Base-by-base conservation (phyloP, 768 basidiomycete species). In the Kwoniella europaea region DNA sequence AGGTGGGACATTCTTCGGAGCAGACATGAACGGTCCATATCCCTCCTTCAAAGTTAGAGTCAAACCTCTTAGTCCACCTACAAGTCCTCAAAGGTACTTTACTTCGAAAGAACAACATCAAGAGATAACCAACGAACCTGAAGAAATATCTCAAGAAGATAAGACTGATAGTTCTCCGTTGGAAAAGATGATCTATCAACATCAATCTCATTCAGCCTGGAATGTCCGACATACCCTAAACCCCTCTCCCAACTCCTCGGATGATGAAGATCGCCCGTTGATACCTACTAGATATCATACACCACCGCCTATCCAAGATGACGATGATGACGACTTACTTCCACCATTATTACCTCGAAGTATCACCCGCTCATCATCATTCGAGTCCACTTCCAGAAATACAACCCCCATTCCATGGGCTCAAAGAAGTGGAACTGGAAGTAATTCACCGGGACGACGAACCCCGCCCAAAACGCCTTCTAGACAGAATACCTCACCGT, bases 351-450 rank as follows among this genome's bases (percentile, higher is more conserved):
- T 68, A 57, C 67, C 67, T 20, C 52, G 60, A 16, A 68, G 59
- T 20, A 54, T 68, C 10, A 67, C 65, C 20, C 42, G 65, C 22
- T 24, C 65, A 16, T 63, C 67, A 1, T 68, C 67, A 16, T 63
- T 62, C 60, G 61, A 16, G 7, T 62, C 67, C 10, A 35, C 61
- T 22, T 63, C 67, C 10, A 63, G 67, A 29, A 62, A 68, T 22
- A 55, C 67, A 0, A 68, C 67, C 2, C 67, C 67, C 22, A 58
- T 68, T 7, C 67, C 67, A 3, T 68, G 67, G 67, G 67, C 60
- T 44, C 60, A 67, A 20, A 18, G 57, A 59, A 59, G 55, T 65
- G 55, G 24, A 29, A 29, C 1, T 13, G 59, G 59, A 61, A 43
- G 15, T 7, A 61, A 61, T 22, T 61, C 65, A 5, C 44, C 65